A percentile compares a stretch with the other conserved stretches of the same genome.
phyloP scores from a whole-genome alignment of 768 basidiomycete species.

The Mycena leptocephala region DNA sequence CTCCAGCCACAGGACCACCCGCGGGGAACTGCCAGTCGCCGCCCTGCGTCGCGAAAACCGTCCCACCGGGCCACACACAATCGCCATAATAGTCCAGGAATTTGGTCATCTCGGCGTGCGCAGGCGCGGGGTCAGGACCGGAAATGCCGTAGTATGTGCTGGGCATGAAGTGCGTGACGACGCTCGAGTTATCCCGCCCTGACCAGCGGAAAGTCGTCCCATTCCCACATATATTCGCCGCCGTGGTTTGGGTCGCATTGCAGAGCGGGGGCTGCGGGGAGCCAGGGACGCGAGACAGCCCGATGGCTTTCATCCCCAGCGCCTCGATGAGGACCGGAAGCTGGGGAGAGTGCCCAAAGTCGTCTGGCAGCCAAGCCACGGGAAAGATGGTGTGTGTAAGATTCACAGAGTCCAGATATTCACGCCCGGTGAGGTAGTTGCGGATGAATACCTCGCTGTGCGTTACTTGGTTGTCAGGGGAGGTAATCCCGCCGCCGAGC shows the following conservation, averaged over 20 bases:
- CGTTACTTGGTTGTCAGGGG: conserved; percentile 14
- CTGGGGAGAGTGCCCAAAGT: too few relatives aligned
- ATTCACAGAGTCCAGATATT: conserved; percentile 6
- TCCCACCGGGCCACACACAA: too few relatives aligned
- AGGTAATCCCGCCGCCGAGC: conserved; percentile 17
- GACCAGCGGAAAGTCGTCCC: too few relatives aligned
- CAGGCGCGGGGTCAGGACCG: neutral
- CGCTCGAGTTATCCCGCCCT: too few relatives aligned
- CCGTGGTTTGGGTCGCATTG: neutral
- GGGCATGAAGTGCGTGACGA: too few relatives aligned
- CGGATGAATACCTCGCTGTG: conserved; percentile 23
- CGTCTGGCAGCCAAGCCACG: conserved; percentile 16
- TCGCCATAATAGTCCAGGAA: neutral
- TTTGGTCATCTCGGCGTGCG: conserved; percentile 1
- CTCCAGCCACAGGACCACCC: too few relatives aligned
- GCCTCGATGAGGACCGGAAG: too few relatives aligned
- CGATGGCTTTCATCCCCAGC: too few relatives aligned
- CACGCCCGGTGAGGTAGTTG: conserved; percentile 14
- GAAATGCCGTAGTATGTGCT: too few relatives aligned
- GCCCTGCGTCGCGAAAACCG: too few relatives aligned
- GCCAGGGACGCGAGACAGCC: conserved; percentile 18
- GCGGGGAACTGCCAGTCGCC: too few relatives aligned
- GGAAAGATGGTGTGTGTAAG: conserved; percentile 8
- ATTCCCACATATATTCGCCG: too few relatives aligned
- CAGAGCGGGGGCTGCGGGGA: conserved; percentile 14